A percentile compares a stretch with the other conserved stretches of the same genome.
These are phyloP conservation scores for Neurospora sp. DNA, from an alignment of 495 filamentous ascomycete species.

Conservation along the genomic window DNA sequence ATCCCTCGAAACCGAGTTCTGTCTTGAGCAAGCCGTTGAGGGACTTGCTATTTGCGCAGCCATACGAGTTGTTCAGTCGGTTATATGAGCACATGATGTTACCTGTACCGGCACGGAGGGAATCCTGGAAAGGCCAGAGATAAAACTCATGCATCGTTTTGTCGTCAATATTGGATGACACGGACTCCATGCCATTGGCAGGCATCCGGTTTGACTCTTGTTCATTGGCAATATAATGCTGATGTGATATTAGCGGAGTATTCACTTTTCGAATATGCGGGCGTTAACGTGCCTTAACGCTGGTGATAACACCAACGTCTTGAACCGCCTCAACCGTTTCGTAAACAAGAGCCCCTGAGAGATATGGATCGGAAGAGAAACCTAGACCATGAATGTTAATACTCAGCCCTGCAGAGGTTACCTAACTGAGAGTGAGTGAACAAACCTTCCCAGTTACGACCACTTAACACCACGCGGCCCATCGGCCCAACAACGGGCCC, in stretches of 20 bases:
- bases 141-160: conserved; percentile 63
- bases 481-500: conserved; percentile 54
- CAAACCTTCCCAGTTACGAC: conserved; percentile 47
- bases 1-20: conserved; percentile 52
- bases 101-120: conserved; percentile 49
- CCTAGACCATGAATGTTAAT: conserved; percentile 14
- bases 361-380: conserved; percentile 40
- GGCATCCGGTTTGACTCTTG: conserved; percentile 55
- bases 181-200: conserved; percentile 29
- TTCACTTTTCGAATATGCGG: background rate
- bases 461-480: conserved; percentile 41
- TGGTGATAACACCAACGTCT: conserved; percentile 43
- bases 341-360: conserved; percentile 34
- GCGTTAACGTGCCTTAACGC: conserved; percentile 43
- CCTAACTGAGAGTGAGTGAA: background rate
- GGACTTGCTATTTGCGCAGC: conserved; percentile 52
- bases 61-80: conserved; percentile 54
- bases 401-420: background rate
- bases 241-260: background rate
- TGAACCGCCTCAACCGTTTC: conserved; percentile 42
- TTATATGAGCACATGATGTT: conserved; percentile 65
- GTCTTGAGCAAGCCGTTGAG: conserved; percentile 55
- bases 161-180: conserved; percentile 57
- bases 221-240: conserved; percentile 57
- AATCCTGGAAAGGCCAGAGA: conserved; percentile 62